Conservation (phyloP, 2,329 filamentous ascomycete species). For the Aspergillus versicolor region DNA sequence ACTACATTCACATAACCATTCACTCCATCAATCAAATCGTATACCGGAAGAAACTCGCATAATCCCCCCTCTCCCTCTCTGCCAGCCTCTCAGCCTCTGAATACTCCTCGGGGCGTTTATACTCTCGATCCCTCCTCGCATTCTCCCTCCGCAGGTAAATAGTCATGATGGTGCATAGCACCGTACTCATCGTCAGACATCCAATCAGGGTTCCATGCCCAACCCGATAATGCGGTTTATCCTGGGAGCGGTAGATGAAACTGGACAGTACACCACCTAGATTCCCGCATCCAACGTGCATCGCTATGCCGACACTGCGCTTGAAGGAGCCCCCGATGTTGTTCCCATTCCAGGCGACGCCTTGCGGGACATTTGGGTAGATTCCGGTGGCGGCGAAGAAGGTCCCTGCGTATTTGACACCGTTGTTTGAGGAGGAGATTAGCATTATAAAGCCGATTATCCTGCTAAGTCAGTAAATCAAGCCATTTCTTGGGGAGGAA, state of each 20-base stretch:
- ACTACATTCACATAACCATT: no score
- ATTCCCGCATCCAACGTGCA: conserved; percentile 15
- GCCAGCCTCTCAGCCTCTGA: conserved; percentile 3
- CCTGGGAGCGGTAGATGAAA: conserved; percentile 11
- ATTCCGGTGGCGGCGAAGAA: conserved; percentile 15
- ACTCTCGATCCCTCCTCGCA: conserved; percentile 8
- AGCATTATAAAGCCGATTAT: conserved; percentile 16
- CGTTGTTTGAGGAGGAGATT: conserved; percentile 7
- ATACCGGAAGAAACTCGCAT: conserved; percentile 13
- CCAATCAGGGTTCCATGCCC: conserved; percentile 13
- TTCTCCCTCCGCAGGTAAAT: conserved; percentile 13
- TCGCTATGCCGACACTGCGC: conserved; percentile 13
- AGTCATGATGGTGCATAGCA: conserved; percentile 11
- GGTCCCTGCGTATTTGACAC: conserved; percentile 13
- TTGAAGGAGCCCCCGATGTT: conserved; percentile 14
- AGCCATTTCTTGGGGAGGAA: not conserved
- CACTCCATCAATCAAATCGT: not conserved
- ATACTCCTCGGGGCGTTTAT: conserved; percentile 8
- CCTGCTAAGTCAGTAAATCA: not conserved
- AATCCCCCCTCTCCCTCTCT: conserved; percentile 12
- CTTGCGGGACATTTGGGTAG: conserved; percentile 13
- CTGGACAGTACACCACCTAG: conserved; percentile 9
- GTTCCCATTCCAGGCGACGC: conserved; percentile 15
- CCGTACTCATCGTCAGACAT: conserved; percentile 8
- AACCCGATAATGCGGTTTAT: conserved; percentile 1